Conservation (phyloP, 2,329 filamentous ascomycete species). For the Alternaria gansuensis region DNA sequence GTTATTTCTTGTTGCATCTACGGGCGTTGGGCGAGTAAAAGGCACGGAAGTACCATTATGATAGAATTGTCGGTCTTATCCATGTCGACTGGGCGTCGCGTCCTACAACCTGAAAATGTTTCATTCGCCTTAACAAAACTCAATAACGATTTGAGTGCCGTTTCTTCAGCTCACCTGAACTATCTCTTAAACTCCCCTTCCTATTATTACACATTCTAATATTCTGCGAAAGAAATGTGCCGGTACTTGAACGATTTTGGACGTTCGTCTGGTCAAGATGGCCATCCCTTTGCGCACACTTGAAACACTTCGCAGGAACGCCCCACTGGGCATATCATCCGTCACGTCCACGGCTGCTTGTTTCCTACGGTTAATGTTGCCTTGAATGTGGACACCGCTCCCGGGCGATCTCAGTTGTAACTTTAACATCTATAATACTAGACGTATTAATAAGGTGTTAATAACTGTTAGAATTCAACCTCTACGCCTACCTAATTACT, state of each 20-base stretch:
- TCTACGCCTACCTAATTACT: too few relatives aligned
- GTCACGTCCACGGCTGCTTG: not conserved
- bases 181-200: not conserved
- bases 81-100: not conserved
- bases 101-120: not conserved
- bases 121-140: not conserved
- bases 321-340: not conserved
- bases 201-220: not conserved
- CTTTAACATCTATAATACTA: too few relatives aligned
- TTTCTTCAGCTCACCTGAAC: slow-evolving; percentile 1
- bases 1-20: slow-evolving; percentile 18
- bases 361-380: not conserved
- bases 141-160: not conserved
- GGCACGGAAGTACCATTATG: not conserved
- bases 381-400: not conserved
- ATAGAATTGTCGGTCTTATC: slow-evolving; percentile 2
- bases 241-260: not conserved
- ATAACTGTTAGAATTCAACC: too few relatives aligned
- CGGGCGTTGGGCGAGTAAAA: slow-evolving; percentile 15
- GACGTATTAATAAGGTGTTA: too few relatives aligned
- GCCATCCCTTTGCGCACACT: not conserved
- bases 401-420: not conserved
- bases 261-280: not conserved
- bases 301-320: not conserved
- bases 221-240: not conserved